These are phyloP conservation scores for Fusarium pseudograminearum DNA, from an alignment of 2,329 filamentous ascomycete species.

Conservation along the genomic window DNA sequence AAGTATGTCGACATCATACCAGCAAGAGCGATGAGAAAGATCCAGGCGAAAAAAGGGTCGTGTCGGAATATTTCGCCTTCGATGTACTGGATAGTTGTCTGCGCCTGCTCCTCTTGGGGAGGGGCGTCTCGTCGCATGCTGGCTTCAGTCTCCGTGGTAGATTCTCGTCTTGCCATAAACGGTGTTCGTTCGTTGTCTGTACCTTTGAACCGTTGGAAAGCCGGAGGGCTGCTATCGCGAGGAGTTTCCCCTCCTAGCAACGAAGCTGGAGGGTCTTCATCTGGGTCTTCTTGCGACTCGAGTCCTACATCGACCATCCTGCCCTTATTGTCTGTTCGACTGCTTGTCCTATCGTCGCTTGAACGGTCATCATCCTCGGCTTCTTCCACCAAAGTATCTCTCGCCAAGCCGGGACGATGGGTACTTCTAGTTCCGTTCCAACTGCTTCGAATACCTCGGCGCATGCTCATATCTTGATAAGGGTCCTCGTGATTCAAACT, in stretches of 20 bases:
- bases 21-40: conserved; percentile 87
- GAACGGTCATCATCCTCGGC: conserved; percentile 56
- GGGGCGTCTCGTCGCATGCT: conserved; percentile 56
- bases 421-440: conserved; percentile 69
- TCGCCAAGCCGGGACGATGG: conserved; percentile 46
- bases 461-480: conserved; percentile 61
- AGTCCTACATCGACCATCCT: conserved; percentile 91
- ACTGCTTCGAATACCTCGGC: conserved; percentile 71
- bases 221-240: conserved; percentile 66
- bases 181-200: conserved; percentile 54
- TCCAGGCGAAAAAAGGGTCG: conserved; percentile 90
- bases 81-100: conserved; percentile 64
- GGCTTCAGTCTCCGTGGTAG: conserved; percentile 62
- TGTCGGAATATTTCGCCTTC: conserved; percentile 80
- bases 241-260: conserved; percentile 65
- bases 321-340: conserved; percentile 59
- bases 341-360: conserved; percentile 49
- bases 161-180: conserved; percentile 57
- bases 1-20: conserved; percentile 89
- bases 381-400: conserved; percentile 57
- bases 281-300: conserved; percentile 72
- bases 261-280: conserved; percentile 69
- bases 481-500: conserved; percentile 50
- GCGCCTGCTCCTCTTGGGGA: conserved; percentile 51
- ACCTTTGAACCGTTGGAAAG: conserved; percentile 70